These are phyloP conservation scores for Phytophthora pisi DNA, from an alignment of 352 stramenopile species.

Conservation along the genomic window DNA sequence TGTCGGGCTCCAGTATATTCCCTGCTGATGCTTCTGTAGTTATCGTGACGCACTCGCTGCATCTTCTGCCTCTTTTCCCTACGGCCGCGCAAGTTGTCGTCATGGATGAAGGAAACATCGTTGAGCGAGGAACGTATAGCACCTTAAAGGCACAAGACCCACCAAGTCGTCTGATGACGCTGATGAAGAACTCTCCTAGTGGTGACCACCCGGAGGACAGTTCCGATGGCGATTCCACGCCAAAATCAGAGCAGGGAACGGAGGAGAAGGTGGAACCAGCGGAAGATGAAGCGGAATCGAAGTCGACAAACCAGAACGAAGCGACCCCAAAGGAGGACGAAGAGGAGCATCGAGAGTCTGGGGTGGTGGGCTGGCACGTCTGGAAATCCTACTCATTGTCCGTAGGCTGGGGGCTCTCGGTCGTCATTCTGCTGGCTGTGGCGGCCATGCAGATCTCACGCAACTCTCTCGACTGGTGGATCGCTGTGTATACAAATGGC, in stretches of 20 bases:
- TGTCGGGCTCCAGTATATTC: constrained; percentile 49
- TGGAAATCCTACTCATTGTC: constrained; percentile 66
- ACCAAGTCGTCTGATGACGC: constrained; percentile 33
- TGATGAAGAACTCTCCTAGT: constrained; percentile 25
- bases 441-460: constrained; percentile 79
- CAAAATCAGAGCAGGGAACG: not conserved
- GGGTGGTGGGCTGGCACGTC: constrained; percentile 55
- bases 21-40: constrained; percentile 60
- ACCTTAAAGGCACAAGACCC: constrained; percentile 27
- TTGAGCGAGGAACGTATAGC: constrained; percentile 49
- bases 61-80: constrained; percentile 65
- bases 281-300: not conserved
- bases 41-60: constrained; percentile 78
- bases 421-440: constrained; percentile 57
- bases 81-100: constrained; percentile 51
- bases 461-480: constrained; percentile 86
- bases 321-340: constrained; percentile 15
- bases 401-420: constrained; percentile 55
- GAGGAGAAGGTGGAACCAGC: not conserved
- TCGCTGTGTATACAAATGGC: constrained; percentile 78
- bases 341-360: constrained; percentile 72
- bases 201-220: not conserved
- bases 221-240: not conserved
- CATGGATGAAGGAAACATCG: constrained; percentile 57
- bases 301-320: constrained; percentile 15